These are phyloP conservation scores for Erythrobasidium hasegawianum DNA, from an alignment of 1,284 basidiomycete species.

Conservation along the genomic window DNA sequence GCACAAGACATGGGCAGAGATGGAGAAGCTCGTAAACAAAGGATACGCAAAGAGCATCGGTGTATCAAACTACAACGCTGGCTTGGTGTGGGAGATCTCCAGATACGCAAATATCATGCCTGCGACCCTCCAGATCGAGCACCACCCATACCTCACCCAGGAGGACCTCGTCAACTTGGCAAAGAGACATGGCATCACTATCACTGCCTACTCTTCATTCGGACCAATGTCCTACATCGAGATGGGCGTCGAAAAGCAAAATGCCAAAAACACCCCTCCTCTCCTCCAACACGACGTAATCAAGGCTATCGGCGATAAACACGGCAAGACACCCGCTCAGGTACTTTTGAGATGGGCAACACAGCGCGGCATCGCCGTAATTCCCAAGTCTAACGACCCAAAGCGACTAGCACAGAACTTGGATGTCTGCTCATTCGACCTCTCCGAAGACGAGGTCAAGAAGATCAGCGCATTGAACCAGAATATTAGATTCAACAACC, in stretches of 20 bases:
- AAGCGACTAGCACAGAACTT: constrained; percentile 62
- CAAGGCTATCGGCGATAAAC: constrained; percentile 55
- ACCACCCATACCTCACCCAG: constrained; percentile 34
- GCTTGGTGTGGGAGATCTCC: constrained; percentile 46
- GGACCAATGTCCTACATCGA: constrained; percentile 49
- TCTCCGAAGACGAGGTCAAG: constrained; percentile 61
- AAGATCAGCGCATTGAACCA: constrained; percentile 62
- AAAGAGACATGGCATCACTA: constrained; percentile 59
- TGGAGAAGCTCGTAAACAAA: constrained; percentile 69
- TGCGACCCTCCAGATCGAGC: constrained; percentile 59
- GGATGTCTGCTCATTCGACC: constrained; percentile 57
- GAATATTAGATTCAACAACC: constrained; percentile 67
- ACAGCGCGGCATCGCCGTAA: constrained; percentile 68
- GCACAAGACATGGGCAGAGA: constrained; percentile 68
- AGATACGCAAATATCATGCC: constrained; percentile 68
- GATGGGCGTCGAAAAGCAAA: constrained; percentile 22
- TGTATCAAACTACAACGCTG: constrained; percentile 50
- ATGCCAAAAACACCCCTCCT: constrained; percentile 36
- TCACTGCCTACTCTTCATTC: constrained; percentile 76
- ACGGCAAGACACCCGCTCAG: constrained; percentile 60
- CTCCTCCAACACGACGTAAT: constrained; percentile 59
- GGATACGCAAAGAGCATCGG: constrained; percentile 71
- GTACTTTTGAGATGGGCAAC: constrained; percentile 73
- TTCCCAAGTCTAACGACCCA: constrained; percentile 64
- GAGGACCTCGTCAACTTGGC: constrained; percentile 59